Conservation (phyloP, 495 filamentous ascomycete species). For the Hypoxylon lienhwacheense region DNA sequence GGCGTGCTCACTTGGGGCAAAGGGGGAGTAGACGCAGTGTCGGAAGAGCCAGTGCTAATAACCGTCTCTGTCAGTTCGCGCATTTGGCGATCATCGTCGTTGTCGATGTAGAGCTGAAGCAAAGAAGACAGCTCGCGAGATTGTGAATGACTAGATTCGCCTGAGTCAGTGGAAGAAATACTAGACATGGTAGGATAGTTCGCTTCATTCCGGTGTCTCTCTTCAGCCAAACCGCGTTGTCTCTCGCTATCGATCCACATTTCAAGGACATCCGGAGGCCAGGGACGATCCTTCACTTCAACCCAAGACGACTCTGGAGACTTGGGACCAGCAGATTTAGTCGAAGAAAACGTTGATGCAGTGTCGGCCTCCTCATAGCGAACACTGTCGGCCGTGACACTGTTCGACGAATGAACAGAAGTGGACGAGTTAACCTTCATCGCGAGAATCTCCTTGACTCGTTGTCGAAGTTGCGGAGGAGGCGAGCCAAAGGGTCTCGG, state of each 20-base stretch:
- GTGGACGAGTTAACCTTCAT: neutral
- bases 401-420: neutral
- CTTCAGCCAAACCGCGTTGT: neutral
- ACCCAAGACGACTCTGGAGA: slow-evolving; percentile 15
- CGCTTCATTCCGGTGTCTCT: neutral
- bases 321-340: neutral
- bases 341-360: slow-evolving; percentile 4
- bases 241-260: slow-evolving; percentile 7
- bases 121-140: slow-evolving; percentile 15
- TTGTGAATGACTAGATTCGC: neutral
- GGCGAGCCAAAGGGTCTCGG: slow-evolving; percentile 2
- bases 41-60: too few species aligned
- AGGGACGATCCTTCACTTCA: slow-evolving; percentile 3
- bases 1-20: too few species aligned
- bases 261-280: slow-evolving; percentile 2
- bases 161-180: neutral
- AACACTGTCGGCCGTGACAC: slow-evolving; percentile 6
- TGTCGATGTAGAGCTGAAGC: slow-evolving; percentile 11
- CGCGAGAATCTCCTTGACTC: slow-evolving; percentile 5
- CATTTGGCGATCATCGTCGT: slow-evolving; percentile 4
- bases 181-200: slow-evolving; percentile 1
- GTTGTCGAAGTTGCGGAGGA: slow-evolving; percentile 4
- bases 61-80: too few species aligned
- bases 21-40: too few species aligned
- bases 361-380: slow-evolving; percentile 13